These are phyloP conservation scores for Hypocreales sp. DNA, from an alignment of 2,329 filamentous ascomycete species.

Conservation along the genomic window DNA sequence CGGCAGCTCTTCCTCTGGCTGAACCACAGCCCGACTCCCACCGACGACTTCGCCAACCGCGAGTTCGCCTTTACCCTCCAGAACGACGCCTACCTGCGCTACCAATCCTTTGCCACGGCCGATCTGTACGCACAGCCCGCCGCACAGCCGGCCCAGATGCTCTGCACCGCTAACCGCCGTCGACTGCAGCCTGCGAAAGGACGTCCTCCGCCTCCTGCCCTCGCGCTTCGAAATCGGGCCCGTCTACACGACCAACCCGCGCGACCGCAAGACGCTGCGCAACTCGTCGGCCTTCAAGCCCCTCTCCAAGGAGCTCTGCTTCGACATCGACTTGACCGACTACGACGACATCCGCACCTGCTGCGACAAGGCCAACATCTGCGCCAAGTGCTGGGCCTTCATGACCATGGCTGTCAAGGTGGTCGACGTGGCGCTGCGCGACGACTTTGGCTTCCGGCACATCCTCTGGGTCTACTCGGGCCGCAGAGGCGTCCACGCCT, in stretches of 20 bases:
- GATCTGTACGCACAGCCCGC: slow-evolving; percentile 26
- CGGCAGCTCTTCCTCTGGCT: slow-evolving; percentile 94
- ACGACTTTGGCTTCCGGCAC: slow-evolving; percentile 94
- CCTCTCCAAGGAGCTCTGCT: slow-evolving; percentile 84
- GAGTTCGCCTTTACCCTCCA: slow-evolving; percentile 95
- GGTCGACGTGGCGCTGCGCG: slow-evolving; percentile 68
- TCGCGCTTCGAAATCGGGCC: slow-evolving; percentile 96
- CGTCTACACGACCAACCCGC: slow-evolving; percentile 88
- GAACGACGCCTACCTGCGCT: slow-evolving; percentile 83
- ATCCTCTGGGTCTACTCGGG: slow-evolving; percentile 99
- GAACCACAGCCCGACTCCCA: slow-evolving; percentile 78
- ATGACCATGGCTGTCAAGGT: slow-evolving; percentile 97
- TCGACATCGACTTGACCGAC: slow-evolving; percentile 98
- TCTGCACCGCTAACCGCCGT: neutral
- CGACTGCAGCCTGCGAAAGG: slow-evolving; percentile 58
- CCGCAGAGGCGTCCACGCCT: slow-evolving; percentile 89
- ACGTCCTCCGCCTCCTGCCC: slow-evolving; percentile 75
- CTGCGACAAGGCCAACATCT: slow-evolving; percentile 87
- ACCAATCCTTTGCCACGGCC: slow-evolving; percentile 51
- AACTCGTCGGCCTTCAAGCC: slow-evolving; percentile 75
- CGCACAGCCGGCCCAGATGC: neutral
- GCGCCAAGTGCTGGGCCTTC: slow-evolving; percentile 87
- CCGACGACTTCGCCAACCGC: slow-evolving; percentile 77
- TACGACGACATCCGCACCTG: slow-evolving; percentile 96
- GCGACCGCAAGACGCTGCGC: slow-evolving; percentile 76